Conservation (phyloP, 2,329 filamentous ascomycete species). For the Blumeriella jaapii region DNA sequence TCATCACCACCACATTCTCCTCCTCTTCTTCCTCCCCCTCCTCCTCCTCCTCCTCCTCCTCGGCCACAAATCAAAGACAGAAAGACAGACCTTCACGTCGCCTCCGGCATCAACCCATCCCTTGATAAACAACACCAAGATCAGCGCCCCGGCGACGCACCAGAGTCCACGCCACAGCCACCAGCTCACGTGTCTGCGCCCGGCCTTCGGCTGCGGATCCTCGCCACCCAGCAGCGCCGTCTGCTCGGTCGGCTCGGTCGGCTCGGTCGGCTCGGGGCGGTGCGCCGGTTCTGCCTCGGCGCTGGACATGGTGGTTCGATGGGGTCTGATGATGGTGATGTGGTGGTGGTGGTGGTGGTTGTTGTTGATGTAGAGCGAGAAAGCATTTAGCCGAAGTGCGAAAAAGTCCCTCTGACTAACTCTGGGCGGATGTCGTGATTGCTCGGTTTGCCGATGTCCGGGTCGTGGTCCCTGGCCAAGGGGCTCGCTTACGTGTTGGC, state of each 20-base stretch:
- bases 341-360: not conserved
- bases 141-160: slow-evolving; percentile 25
- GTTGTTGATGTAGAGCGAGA: no score
- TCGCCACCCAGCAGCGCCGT: slow-evolving; percentile 19
- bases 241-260: slow-evolving; percentile 17
- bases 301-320: no score
- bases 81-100: slow-evolving; percentile 31
- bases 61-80: no score
- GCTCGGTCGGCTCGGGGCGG: no score
- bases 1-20: not conserved
- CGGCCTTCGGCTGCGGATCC: slow-evolving; percentile 5
- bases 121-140: slow-evolving; percentile 32
- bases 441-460: no score
- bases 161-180: slow-evolving; percentile 30
- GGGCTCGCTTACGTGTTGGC: no score
- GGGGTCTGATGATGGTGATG: not conserved
- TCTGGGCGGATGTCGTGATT: no score
- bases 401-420: no score
- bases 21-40: not conserved
- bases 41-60: no score
- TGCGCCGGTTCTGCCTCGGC: no score
- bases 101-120: slow-evolving; percentile 33
- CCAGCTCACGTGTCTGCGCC: slow-evolving; percentile 18
- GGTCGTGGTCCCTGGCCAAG: no score
- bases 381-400: no score